Base-by-base conservation (phyloP, 2,329 filamentous ascomycete genomes). In the Nannizziopsis arthrosporioides region DNA sequence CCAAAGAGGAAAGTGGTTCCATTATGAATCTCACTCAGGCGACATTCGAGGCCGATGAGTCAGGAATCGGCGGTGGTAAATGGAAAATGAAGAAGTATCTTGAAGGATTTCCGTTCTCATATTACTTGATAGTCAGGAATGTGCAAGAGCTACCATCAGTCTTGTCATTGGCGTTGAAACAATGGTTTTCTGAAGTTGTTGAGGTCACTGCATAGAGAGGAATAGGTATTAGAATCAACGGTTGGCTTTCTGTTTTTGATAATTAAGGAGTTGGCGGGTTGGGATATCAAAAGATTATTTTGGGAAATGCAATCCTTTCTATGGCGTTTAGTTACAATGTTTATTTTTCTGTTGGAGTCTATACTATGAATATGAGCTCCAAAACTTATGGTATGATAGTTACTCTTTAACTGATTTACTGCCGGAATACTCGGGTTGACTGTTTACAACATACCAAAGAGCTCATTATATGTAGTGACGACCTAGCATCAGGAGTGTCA, bases 91-190 rank as follows among this genome's bases (percentile, higher is more conserved):
- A 87, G 71, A 80, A 85, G 59, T 98, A 98, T 63, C 76, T 98
- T 57, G 93, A 98, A 64, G 84, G 81, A 6, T 98, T 98, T 66
- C 92, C 93, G 0, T 99, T 99, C 70, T 81, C 84, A 64, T 98
- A 95, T 70, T 99, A 96, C 64, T 70, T 98, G 48, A 86, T 98
- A 56, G 92, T 98, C 50, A 81, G 90, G 55, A 81, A 96, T 69
- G 81, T 98, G 42, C 81, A 84, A 59, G 92, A 98, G 67, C 73
- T 99, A 60, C 92, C 93, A 3, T 81, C 80, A 31, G 89, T 95
- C 38, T 67, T 99, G 66, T 85, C 88, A 11, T 85, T 85, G 22
- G 76, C 94, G 56, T 68, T 99, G 69, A 83, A 90, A 68, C 93
- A 93, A 56, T 98, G 93, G 93, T 95, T 99, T 73, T 82, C 85